phyloP scores from a whole-genome alignment of 371 early-diverging fungal genomes.

The Haplosporangium sp. region DNA sequence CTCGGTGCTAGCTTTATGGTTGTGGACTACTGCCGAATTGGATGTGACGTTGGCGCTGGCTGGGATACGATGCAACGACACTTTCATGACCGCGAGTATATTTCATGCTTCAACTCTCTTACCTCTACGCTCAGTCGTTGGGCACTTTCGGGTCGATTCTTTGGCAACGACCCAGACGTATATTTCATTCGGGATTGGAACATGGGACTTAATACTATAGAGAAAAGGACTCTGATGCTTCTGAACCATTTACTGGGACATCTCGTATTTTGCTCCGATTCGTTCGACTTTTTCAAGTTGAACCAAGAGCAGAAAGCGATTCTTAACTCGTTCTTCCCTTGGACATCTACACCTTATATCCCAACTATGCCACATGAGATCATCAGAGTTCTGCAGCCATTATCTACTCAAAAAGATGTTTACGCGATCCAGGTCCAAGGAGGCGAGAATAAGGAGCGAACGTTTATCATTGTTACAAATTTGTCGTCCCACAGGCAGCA shows the following conservation, averaged over 20 bases:
- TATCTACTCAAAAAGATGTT: constrained; percentile 59
- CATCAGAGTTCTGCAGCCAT: constrained; percentile 55
- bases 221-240: constrained; percentile 65
- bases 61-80: constrained; percentile 68
- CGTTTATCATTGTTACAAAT: constrained; percentile 62
- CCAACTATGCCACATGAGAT: constrained; percentile 61
- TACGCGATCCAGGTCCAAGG: constrained; percentile 59
- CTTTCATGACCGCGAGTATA: constrained; percentile 70
- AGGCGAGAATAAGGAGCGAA: constrained; percentile 20
- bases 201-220: constrained; percentile 61
- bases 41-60: constrained; percentile 68
- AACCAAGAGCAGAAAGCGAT: constrained; percentile 12
- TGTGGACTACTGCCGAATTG: constrained; percentile 72
- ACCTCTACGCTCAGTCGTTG: constrained; percentile 67
- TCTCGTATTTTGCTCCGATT: constrained; percentile 68
- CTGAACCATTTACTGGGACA: constrained; percentile 71
- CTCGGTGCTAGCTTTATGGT: constrained; percentile 64
- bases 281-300: constrained; percentile 18
- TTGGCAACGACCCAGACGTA: constrained; percentile 75
- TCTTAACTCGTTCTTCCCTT: constrained; percentile 27
- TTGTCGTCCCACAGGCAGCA: constrained; percentile 59
- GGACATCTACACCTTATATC: constrained; percentile 49
- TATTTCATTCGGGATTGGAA: constrained; percentile 64
- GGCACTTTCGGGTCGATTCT: constrained; percentile 68
- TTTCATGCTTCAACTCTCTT: constrained; percentile 68